These are phyloP conservation scores for Yamagishiella unicocca DNA, from an alignment of 139 green algal genomes.

Conservation along the genomic window DNA sequence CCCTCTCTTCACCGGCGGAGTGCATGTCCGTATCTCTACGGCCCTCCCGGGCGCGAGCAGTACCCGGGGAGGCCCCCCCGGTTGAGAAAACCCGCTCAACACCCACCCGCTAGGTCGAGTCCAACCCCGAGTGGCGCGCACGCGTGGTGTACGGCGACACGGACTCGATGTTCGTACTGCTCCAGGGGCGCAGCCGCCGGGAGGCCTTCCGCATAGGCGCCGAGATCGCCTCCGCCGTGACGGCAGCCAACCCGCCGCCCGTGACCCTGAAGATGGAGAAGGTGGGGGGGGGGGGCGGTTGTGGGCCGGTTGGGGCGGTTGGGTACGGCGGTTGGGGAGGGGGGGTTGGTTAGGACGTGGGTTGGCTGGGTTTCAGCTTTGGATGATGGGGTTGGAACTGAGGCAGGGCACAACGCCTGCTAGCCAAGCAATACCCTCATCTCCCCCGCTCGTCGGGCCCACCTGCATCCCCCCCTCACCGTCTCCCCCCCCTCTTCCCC, in stretches of 20 bases:
- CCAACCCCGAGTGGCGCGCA: conserved; percentile 73
- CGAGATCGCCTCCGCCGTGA: conserved; percentile 92
- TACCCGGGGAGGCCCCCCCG: no score
- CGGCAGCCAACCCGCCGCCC: conserved; percentile 88
- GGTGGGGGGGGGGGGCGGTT: conserved; percentile 38
- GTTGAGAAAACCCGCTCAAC: neutral
- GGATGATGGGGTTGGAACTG: no score
- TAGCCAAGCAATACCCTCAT: no score
- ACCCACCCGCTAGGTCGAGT: conserved; percentile 79
- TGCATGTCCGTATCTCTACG: no score
- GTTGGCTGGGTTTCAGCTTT: no score
- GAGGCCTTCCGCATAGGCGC: conserved; percentile 89
- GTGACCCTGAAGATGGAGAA: conserved; percentile 97
- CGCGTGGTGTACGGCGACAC: conserved; percentile 90
- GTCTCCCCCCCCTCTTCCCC: neutral
- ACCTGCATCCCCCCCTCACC: neutral
- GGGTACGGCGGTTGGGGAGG: no score
- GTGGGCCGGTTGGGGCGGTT: no score
- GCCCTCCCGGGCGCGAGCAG: no score
- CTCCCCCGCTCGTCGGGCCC: neutral
- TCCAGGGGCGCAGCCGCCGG: conserved; percentile 79
- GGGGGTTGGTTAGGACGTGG: no score
- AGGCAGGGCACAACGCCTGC: no score
- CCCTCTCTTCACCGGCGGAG: neutral
- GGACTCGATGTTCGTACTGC: conserved; percentile 94